Evolutionary conservation across 805 yeast genomes (phyloP).

Genomic region (Pichia cephalocereana): DNA sequence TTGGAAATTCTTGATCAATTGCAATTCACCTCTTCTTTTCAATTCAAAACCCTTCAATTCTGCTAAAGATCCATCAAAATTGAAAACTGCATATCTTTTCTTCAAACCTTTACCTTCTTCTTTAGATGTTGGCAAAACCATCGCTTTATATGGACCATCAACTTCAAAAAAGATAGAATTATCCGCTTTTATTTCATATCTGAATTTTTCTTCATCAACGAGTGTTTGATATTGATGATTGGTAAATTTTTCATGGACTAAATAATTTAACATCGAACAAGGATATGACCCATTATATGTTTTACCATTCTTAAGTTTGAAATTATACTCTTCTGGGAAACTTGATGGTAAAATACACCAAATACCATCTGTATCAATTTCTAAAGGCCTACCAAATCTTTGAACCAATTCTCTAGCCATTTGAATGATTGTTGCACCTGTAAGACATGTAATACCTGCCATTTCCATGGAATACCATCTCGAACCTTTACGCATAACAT

Average conservation of each 20-base stretch:
- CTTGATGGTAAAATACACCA: constrained; percentile 96
- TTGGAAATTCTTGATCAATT: constrained; percentile 88
- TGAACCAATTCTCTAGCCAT: constrained; percentile 92
- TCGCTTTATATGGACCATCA: constrained; percentile 97
- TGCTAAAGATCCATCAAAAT: constrained; percentile 86
- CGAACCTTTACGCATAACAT: constrained; percentile 98
- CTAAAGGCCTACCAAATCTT: constrained; percentile 88
- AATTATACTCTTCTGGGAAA: constrained; percentile 81
- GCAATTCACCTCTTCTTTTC: constrained; percentile 93
- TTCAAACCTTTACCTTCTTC: constrained; percentile 97
- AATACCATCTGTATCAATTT: constrained; percentile 97
- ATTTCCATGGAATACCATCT: constrained; percentile 99
- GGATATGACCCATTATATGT: constrained; percentile 77
- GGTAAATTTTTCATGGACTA: constrained; percentile 85
- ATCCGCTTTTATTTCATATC: constrained; percentile 73
- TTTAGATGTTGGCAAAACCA: constrained; percentile 93
- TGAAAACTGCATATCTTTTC: constrained; percentile 95
- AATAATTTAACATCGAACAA: constrained; percentile 89
- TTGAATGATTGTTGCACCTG: constrained; percentile 97
- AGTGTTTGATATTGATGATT: constrained; percentile 91
- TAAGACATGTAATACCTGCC: constrained; percentile 98
- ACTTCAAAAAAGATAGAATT: constrained; percentile 96
- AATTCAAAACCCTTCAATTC: constrained; percentile 95
- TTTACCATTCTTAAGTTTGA: constrained; percentile 70
- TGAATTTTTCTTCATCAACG: constrained; percentile 55